These are phyloP conservation scores for Phytophthora ramorum DNA, from an alignment of 352 stramenopile species.

Conservation along the genomic window DNA sequence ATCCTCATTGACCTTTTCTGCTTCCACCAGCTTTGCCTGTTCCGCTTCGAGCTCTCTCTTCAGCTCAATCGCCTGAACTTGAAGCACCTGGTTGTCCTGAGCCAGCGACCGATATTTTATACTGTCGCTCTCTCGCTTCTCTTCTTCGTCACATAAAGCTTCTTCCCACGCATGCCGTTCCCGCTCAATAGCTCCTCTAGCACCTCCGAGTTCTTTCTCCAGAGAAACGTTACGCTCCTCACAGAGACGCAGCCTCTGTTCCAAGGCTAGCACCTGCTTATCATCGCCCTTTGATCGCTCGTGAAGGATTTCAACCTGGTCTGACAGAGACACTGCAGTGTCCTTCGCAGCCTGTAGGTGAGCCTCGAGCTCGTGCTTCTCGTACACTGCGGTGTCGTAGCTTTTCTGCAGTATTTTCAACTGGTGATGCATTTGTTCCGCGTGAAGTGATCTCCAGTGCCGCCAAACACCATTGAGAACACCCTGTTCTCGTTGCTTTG, in stretches of 20 bases:
- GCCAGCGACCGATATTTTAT: slow-evolving; percentile 41
- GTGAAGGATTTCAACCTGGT: slow-evolving; percentile 46
- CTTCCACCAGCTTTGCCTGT: slow-evolving; percentile 20
- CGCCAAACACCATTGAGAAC: slow-evolving; percentile 45
- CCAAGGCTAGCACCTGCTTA: slow-evolving; percentile 38
- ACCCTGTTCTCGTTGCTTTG: slow-evolving; percentile 18
- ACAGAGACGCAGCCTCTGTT: slow-evolving; percentile 38
- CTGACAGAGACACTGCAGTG: slow-evolving; percentile 38
- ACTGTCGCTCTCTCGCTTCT: slow-evolving; percentile 32
- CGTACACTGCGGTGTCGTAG: slow-evolving; percentile 23
- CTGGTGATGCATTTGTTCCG: slow-evolving; percentile 22
- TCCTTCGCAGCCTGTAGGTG: slow-evolving; percentile 53
- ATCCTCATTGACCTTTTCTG: slow-evolving; percentile 20
- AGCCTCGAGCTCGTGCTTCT: slow-evolving; percentile 57
- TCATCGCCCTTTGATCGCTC: slow-evolving; percentile 35
- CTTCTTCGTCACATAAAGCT: slow-evolving; percentile 31
- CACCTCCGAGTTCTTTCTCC: slow-evolving; percentile 30
- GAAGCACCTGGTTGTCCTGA: slow-evolving; percentile 40
- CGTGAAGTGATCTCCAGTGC: slow-evolving; percentile 42
- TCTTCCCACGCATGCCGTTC: slow-evolving; percentile 44
- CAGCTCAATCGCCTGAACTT: slow-evolving; percentile 40
- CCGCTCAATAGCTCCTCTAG: slow-evolving; percentile 23
- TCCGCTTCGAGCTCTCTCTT: slow-evolving; percentile 33
- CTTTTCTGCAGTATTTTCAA: slow-evolving; percentile 25
- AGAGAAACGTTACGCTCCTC: slow-evolving; percentile 37